These are phyloP conservation scores for Iberis pinnata DNA, from an alignment of 345 rosid species.

Conservation along the genomic window DNA sequence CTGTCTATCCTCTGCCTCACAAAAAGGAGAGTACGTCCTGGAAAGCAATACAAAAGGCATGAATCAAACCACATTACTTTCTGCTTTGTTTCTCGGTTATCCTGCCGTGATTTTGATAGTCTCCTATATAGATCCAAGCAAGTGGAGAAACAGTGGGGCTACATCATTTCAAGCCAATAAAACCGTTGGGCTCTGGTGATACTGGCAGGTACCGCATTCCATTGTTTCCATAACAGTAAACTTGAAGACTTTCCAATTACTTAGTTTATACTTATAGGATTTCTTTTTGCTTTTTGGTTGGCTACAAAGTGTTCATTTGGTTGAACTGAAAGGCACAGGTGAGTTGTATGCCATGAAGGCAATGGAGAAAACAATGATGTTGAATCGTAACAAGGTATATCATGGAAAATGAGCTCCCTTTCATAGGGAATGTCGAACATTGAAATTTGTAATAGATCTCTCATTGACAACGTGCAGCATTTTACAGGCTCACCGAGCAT, in stretches of 20 bases:
- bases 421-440: conserved; percentile 1
- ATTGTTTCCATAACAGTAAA: conserved; percentile 3
- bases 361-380: conserved; percentile 85
- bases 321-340: conserved; percentile 70
- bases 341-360: conserved; percentile 93
- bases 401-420: conserved; percentile 17
- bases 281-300: neutral
- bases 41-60: conserved; percentile 81
- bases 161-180: conserved; percentile 85
- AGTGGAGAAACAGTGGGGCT: conserved; percentile 64
- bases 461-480: conserved; percentile 28
- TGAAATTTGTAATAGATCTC: conserved; percentile 13
- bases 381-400: conserved; percentile 83
- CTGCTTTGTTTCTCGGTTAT: conserved; percentile 11
- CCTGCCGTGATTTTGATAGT: conserved; percentile 7
- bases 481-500: conserved; percentile 84
- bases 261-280: neutral
- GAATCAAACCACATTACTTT: neutral
- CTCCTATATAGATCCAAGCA: conserved; percentile 52
- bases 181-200: conserved; percentile 94
- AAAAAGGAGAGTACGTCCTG: conserved; percentile 58
- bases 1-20: conserved; percentile 82
- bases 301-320: conserved; percentile 70
- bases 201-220: conserved; percentile 70
- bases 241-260: conserved; percentile 3